Evolutionary conservation across 192 early-diverging fungal genomes (phyloP).

Genomic region (Glomus cerebriforme): DNA sequence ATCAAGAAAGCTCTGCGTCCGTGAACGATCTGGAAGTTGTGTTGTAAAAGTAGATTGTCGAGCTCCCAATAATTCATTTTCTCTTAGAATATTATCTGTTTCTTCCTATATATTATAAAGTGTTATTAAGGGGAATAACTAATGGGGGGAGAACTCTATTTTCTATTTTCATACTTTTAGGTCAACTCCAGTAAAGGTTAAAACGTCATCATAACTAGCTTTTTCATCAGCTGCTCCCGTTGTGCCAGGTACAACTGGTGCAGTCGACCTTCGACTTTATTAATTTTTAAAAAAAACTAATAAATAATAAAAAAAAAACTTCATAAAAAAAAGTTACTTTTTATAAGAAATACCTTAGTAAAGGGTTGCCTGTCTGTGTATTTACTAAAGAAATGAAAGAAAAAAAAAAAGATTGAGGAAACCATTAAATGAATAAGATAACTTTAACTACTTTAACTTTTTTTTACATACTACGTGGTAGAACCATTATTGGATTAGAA

Average conservation of each 20-base stretch:
- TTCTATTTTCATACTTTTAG: conserved; percentile 41
- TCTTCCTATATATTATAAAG: conserved; percentile 41
- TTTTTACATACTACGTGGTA: background rate
- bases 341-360: background rate
- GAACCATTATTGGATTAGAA: background rate
- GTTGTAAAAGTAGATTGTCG: conserved; percentile 16
- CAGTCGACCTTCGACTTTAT: conserved; percentile 20
- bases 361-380: background rate
- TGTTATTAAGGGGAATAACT: background rate
- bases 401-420: background rate
- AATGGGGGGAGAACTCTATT: no score
- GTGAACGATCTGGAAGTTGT: conserved; percentile 37
- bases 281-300: background rate
- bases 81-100: conserved; percentile 59
- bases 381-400: background rate
- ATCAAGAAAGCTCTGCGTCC: conserved; percentile 54
- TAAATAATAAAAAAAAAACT: background rate
- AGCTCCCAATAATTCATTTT: conserved; percentile 36
- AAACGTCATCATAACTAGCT: conserved; percentile 67
- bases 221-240: conserved; percentile 33
- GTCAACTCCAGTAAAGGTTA: conserved; percentile 78
- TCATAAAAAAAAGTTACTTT: background rate
- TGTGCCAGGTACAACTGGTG: background rate
- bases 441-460: no score
- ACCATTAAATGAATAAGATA: no score